Evolutionary conservation across 2,329 filamentous ascomycete genomes (phyloP), one percentile per base, ranked within the genome.

Genomic region (Alternaria brassicicola): DNA sequence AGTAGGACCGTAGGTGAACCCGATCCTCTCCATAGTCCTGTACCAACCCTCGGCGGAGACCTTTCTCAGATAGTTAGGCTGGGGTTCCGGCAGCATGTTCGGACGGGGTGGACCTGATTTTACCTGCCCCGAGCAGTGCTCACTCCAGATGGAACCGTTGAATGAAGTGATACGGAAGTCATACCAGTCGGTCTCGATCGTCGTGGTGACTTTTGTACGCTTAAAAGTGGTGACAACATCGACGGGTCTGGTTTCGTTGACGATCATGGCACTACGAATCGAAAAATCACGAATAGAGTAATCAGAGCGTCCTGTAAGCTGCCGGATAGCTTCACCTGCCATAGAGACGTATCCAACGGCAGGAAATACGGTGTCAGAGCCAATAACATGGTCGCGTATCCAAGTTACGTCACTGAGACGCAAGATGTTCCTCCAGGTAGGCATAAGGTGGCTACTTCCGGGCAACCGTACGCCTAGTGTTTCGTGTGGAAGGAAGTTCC

Each of bases 351-450:
- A 61, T 1, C 26, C 59, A 3, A 55, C 56, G 4, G 10, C 3
- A 9, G 74, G 74, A 48, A 67, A 74, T 3, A 75, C 33, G 12
- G 68, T 51, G 0, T 57, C 52, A 8, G 53, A 55, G 2, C 28
- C 38, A 21, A 76, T 46, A 6, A 38, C 69, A 59, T 85, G 81
- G 33, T 82, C 79, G 0, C 62, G 55, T 1, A 84, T 48, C 83
- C 83, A 85, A 0, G 79, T 76, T 0, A 74, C 56, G 19, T 82
- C 71, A 2, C 69, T 62, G 0, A 78, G 48, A 3, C 69, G 62
- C 2, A 83, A 58, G 0, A 63, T 0, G 3, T 64, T 60, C 15
- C 54, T 17, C 53, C 52, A 68, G 1, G 9, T 36, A 0, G 53
- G 52, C 23, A 53, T 36, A 9, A 54, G n/a, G 1, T 26, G 26